Conservation (phyloP, 257 asterid species). For the Nicotiana benthamiana region DNA sequence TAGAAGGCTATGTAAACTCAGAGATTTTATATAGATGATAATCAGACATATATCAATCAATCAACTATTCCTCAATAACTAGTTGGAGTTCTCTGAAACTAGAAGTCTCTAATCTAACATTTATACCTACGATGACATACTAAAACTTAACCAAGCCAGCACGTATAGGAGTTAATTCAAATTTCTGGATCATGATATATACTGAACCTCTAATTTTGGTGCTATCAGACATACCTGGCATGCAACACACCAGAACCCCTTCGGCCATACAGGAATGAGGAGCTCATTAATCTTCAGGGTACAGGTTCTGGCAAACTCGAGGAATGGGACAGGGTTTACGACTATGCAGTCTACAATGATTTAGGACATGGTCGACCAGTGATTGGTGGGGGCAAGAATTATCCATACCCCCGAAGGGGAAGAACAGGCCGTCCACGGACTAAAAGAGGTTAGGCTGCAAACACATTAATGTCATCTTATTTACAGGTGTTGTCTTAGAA, state of each 20-base stretch:
- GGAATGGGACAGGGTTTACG: constrained; percentile 95
- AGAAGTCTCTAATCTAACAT: neutral
- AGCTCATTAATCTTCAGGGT: constrained; percentile 64
- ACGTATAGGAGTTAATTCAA: neutral
- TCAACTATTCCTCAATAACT: neutral
- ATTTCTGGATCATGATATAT: neutral
- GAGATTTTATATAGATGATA: neutral
- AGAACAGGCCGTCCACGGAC: constrained; percentile 71
- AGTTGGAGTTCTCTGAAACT: neutral
- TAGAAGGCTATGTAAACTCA: neutral
- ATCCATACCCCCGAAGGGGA: constrained; percentile 85
- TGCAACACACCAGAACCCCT: constrained; percentile 61
- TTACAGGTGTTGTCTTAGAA: neutral
- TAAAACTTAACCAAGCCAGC: neutral
- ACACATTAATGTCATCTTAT: neutral
- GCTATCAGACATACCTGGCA: constrained; percentile 58
- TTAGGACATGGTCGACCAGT: constrained; percentile 62
- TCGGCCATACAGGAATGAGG: constrained; percentile 52
- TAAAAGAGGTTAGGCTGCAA: constrained; percentile 39
- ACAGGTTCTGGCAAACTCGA: constrained; percentile 44
- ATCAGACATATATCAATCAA: neutral
- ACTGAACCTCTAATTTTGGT: neutral
- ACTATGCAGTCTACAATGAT: constrained; percentile 79
- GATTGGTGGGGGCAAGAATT: constrained; percentile 57
- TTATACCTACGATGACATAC: neutral